Evolutionary conservation across 805 yeast genomes (phyloP).

Genomic region (Monosporozyma unispora): DNA sequence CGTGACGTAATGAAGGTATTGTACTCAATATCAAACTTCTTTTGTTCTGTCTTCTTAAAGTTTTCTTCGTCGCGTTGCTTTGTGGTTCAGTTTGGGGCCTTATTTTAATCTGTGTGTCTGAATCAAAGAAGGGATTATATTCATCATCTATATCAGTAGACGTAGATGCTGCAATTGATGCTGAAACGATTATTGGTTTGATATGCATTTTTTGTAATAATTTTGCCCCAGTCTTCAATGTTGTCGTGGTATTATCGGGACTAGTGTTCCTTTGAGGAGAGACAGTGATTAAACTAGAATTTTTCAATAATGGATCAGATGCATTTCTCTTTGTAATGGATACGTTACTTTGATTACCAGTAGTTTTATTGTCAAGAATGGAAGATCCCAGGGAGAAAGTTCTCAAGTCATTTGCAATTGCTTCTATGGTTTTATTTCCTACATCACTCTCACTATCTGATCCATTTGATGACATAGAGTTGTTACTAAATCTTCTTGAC

Average conservation of each 20-base stretch:
- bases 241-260: neutral
- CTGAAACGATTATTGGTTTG: slow-evolving; percentile 23
- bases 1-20: slow-evolving; percentile 14
- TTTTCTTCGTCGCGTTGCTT: neutral
- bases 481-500: slow-evolving; percentile 1
- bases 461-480: slow-evolving; percentile 10
- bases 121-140: slow-evolving; percentile 15
- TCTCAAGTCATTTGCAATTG: slow-evolving; percentile 8
- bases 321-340: neutral
- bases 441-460: slow-evolving; percentile 14
- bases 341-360: neutral
- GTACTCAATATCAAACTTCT: slow-evolving; percentile 13
- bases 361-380: neutral
- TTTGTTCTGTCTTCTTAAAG: neutral
- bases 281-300: neutral
- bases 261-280: neutral
- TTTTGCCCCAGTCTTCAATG: slow-evolving; percentile 30
- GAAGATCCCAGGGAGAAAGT: slow-evolving; percentile 8
- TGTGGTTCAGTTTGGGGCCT: neutral
- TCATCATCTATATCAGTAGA: slow-evolving; percentile 8
- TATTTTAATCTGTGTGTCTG: neutral
- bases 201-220: slow-evolving; percentile 36
- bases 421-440: slow-evolving; percentile 11
- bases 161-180: neutral
- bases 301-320: neutral